Conservation (phyloP, 2,329 filamentous ascomycete species). For the Xylaria arbuscula region DNA sequence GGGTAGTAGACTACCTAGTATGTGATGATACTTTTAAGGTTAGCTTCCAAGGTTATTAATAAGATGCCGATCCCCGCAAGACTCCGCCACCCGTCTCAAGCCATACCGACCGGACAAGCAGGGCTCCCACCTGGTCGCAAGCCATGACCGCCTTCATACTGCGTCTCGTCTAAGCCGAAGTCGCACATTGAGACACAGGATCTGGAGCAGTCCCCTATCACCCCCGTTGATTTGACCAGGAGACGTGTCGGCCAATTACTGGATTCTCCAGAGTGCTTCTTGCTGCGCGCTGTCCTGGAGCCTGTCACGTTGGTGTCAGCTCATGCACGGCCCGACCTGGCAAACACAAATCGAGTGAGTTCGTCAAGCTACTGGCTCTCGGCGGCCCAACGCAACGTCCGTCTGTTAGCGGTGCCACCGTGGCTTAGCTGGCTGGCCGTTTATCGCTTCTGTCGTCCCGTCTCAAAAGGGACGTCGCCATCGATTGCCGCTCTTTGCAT, state of each 20-base stretch:
- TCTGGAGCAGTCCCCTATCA: slow-evolving; percentile 31
- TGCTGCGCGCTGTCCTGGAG: neutral
- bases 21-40: too few relatives aligned
- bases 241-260: slow-evolving; percentile 39
- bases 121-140: neutral
- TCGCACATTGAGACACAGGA: slow-evolving; percentile 29
- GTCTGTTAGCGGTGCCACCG: slow-evolving; percentile 36
- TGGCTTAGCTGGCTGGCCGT: slow-evolving; percentile 25
- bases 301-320: slow-evolving; percentile 34
- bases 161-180: slow-evolving; percentile 33
- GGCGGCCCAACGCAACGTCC: slow-evolving; percentile 38
- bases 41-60: neutral
- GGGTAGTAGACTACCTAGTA: too few relatives aligned
- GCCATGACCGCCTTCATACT: slow-evolving; percentile 11
- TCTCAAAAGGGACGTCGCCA: slow-evolving; percentile 1
- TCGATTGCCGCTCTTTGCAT: slow-evolving; percentile 1
- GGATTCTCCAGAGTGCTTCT: slow-evolving; percentile 18
- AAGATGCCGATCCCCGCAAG: slow-evolving; percentile 11
- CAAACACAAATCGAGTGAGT: slow-evolving; percentile 31
- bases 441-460: slow-evolving; percentile 19
- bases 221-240: slow-evolving; percentile 5
- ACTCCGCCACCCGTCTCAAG: slow-evolving; percentile 25
- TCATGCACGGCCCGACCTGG: slow-evolving; percentile 33
- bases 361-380: slow-evolving; percentile 34
- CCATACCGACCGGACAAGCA: slow-evolving; percentile 9